These are phyloP conservation scores for Dentipellis fragilis DNA, from an alignment of 768 basidiomycete genomes.

Conservation along the genomic window DNA sequence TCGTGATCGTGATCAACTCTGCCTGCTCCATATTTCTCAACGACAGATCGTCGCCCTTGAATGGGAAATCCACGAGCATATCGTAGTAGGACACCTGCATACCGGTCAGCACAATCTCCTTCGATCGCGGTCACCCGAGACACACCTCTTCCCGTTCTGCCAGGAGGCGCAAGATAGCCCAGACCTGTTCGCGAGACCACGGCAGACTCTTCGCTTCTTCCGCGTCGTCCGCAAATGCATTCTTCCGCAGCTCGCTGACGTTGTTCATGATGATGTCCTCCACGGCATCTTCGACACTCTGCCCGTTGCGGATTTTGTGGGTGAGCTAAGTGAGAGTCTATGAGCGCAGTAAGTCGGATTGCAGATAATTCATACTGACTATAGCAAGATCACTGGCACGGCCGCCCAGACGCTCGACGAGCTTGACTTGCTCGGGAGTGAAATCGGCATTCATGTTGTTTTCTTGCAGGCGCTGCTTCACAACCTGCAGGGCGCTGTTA, in stretches of 20 bases:
- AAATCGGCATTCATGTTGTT: constrained; percentile 43
- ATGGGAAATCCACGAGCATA: constrained; percentile 72
- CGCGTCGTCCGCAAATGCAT: constrained; percentile 84
- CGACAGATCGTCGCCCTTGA: constrained; percentile 82
- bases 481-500: constrained; percentile 67
- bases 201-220: constrained; percentile 77
- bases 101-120: background rate
- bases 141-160: constrained; percentile 51
- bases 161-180: constrained; percentile 70
- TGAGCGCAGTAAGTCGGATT: background rate
- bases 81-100: constrained; percentile 75
- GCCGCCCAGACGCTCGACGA: constrained; percentile 76
- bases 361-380: constrained; percentile 32
- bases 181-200: constrained; percentile 86
- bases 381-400: constrained; percentile 83
- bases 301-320: constrained; percentile 73
- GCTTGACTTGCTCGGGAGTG: constrained; percentile 40
- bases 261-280: constrained; percentile 81
- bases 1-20: constrained; percentile 76
- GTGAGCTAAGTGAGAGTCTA: constrained; percentile 43
- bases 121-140: background rate
- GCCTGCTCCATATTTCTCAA: constrained; percentile 81
- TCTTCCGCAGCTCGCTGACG: constrained; percentile 79
- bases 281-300: constrained; percentile 67
- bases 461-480: constrained; percentile 67